These are phyloP conservation scores for Juglanconis sp. DNA, from an alignment of 2,329 filamentous ascomycete species.

Conservation along the genomic window DNA sequence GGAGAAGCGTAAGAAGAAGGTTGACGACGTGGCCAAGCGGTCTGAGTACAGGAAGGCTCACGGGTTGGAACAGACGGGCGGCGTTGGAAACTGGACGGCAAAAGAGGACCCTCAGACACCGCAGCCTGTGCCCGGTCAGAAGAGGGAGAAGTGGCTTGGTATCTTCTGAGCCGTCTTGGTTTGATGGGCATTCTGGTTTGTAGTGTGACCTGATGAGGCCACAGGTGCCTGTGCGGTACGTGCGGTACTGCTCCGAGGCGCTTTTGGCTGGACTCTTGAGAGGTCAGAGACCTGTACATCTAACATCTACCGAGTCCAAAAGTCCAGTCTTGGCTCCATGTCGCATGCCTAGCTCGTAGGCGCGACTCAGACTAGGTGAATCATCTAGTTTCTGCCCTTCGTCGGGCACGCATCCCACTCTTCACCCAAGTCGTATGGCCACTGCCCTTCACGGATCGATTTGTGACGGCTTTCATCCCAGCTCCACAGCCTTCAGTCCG, in stretches of 20 bases:
- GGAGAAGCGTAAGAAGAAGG: constrained; percentile 68
- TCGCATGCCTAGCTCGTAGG: neutral
- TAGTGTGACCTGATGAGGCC: constrained; percentile 27
- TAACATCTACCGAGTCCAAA: too few species aligned
- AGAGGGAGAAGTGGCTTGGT: constrained; percentile 61
- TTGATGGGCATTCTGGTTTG: neutral
- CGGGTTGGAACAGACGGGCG: constrained; percentile 66
- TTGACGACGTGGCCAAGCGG: constrained; percentile 87
- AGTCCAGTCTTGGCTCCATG: neutral
- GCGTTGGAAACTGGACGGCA: constrained; percentile 36
- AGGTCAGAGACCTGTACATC: too few species aligned
- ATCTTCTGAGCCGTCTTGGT: constrained; percentile 59
- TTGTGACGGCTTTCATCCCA: constrained; percentile 57
- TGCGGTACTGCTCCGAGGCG: too few species aligned
- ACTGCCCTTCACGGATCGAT: constrained; percentile 4
- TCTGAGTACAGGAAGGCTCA: constrained; percentile 82
- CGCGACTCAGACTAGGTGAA: constrained; percentile 9
- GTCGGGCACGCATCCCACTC: neutral
- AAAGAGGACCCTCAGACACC: constrained; percentile 19
- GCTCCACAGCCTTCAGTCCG: constrained; percentile 72
- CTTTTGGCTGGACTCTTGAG: too few species aligned
- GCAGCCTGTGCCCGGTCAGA: constrained; percentile 30
- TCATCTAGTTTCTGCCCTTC: constrained; percentile 9
- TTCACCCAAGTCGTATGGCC: neutral
- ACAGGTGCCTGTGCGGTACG: neutral